A percentile compares a stretch with the other conserved stretches of the same genome.
These are phyloP conservation scores for Nakaseomyces uthaithaninus DNA, from an alignment of 1,139 yeast genomes.

Conservation along the genomic window DNA sequence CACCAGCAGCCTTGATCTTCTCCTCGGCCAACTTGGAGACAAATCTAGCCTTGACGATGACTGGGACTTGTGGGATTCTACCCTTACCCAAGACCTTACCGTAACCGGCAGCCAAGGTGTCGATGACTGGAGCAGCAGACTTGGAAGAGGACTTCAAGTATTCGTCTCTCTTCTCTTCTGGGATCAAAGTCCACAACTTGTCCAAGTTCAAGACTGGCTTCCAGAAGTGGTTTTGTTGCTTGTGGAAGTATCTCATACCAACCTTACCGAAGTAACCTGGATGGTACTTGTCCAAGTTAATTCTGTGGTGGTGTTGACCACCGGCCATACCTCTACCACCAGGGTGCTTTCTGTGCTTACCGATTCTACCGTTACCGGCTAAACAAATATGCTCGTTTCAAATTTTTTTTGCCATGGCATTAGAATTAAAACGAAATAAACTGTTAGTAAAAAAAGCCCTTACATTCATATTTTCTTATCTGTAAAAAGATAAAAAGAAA, in stretches of 20 bases:
- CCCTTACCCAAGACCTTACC: conserved; percentile 99
- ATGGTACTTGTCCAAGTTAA: conserved; percentile 98
- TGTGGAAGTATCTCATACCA: conserved; percentile 99
- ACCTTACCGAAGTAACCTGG: conserved; percentile 99
- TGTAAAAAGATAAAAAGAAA: neutral
- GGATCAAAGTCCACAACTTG: conserved; percentile 97
- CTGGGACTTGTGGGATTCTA: conserved; percentile 94
- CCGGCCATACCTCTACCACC: conserved; percentile 99
- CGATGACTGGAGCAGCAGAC: conserved; percentile 96
- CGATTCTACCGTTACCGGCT: conserved; percentile 99
- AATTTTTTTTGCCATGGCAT: neutral
- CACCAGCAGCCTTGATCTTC: conserved; percentile 99
- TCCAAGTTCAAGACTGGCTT: conserved; percentile 97
- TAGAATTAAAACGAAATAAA: neutral
- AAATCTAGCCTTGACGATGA: conserved; percentile 98
- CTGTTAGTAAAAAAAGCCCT: conserved; percentile 17
- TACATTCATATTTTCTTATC: neutral
- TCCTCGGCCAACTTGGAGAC: conserved; percentile 99
- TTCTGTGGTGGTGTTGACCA: conserved; percentile 99
- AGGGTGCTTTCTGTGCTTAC: conserved; percentile 99
- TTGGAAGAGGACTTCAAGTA: conserved; percentile 79
- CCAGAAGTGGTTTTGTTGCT: conserved; percentile 95
- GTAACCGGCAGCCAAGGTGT: conserved; percentile 99
- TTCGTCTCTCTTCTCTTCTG: conserved; percentile 90
- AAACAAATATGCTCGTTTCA: conserved; percentile 18